A percentile compares a stretch with the other conserved stretches of the same genome.
Evolutionary conservation across 495 filamentous ascomycete genomes (phyloP).

Genomic region (Xylaria telfairii): DNA sequence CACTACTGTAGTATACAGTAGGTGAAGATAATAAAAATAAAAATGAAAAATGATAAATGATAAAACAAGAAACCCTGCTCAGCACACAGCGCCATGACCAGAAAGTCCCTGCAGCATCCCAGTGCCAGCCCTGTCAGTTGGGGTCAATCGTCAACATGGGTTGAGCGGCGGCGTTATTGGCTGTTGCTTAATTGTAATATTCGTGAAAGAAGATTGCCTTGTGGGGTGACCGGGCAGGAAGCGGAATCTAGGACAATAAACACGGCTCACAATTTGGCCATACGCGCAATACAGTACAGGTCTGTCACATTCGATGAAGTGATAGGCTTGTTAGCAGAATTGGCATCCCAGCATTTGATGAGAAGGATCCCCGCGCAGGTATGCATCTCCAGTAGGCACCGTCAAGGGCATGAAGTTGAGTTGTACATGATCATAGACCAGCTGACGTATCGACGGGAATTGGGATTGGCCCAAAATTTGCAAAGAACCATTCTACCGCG

Average conservation of each 20-base stretch:
- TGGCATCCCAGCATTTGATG: background rate
- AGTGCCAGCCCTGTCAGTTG: slow-evolving; percentile 12
- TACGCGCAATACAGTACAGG: background rate
- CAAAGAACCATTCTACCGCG: background rate
- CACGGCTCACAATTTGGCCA: background rate
- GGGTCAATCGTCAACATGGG: slow-evolving; percentile 13
- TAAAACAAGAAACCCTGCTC: background rate
- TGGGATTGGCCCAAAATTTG: background rate
- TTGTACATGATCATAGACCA: background rate
- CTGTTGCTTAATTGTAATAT: slow-evolving; percentile 1
- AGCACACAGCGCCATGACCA: slow-evolving; percentile 2
- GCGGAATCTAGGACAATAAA: background rate
- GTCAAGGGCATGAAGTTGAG: background rate
- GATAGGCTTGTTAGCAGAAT: background rate
- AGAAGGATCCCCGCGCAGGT: background rate
- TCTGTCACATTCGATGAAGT: background rate
- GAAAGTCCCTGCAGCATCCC: slow-evolving; percentile 12
- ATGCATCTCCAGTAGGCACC: background rate
- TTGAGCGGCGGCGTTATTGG: background rate
- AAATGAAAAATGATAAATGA: background rate
- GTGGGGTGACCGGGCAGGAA: background rate
- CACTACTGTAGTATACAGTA: background rate
- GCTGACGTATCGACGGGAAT: background rate
- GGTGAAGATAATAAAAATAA: too few species aligned
- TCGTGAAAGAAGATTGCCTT: slow-evolving; percentile 5